Evolutionary conservation across 148 eudicot genomes (phyloP), one percentile per base, ranked within the genome.

Genomic region (Drosera capensis): DNA sequence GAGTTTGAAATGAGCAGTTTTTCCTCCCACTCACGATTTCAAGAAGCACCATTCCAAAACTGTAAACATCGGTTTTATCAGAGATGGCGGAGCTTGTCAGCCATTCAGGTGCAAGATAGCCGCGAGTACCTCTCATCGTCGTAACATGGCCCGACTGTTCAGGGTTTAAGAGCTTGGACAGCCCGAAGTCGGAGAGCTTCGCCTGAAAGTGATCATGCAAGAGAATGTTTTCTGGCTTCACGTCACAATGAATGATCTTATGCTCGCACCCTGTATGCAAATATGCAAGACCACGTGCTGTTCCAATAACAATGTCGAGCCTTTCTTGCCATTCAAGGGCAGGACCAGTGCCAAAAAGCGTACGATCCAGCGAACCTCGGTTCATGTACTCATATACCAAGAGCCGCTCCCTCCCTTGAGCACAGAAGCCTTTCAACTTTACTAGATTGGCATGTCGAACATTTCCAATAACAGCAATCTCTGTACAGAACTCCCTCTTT

Each of bases 101-200:
- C 96, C 96, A 86, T 52, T 86, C 96, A 3, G 96, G 96, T n/a
- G 93, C 96, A 34, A 86, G 77, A 54, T 86, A 86, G 12, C 96
- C 96, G 1, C 96, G 87, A 1, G 96, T 86, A 22, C 96, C 96
- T 56, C 96, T 71, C 87, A 86, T 81, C 14, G 93, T 86, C n/a
- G 95, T 78, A 57, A 78, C 68, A 40, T 57, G 72, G 34, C 77
- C 51, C 0, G 95, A 86, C 35, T 86, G 80, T 44, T 81, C 86
- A 1, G 74, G 79, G 60, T 56, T 71, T 25, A 86, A 59, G 4
- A 86, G 74, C 64, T 78, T 86, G 2, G 92, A 78, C 25, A 86
- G 79, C 48, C 96, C 96, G 25, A 86, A 86, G 66, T 86, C 93
- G 0, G 96, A 82, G 8, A 86, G 53, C 34, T 81, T 81, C 20